These are phyloP conservation scores for Ophiostoma novo-ulmi DNA, from an alignment of 2,329 filamentous ascomycete genomes.

Conservation along the genomic window DNA sequence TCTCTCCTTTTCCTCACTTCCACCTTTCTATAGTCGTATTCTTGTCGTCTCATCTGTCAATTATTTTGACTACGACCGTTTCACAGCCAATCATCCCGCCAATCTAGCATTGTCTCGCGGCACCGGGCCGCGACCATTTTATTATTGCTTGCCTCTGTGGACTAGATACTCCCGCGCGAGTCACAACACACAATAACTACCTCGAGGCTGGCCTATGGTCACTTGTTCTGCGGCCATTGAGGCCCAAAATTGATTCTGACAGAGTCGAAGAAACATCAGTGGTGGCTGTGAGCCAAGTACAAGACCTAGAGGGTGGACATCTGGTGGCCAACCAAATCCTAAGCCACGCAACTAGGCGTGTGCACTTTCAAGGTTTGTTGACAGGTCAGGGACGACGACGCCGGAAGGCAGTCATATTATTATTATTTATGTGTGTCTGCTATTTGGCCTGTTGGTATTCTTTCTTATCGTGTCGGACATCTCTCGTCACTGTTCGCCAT, in stretches of 20 bases:
- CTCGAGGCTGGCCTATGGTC: background rate
- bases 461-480: background rate
- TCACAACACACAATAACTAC: background rate
- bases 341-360: constrained; percentile 1
- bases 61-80: background rate
- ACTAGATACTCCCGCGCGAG: background rate
- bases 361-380: background rate
- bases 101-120: constrained; percentile 16
- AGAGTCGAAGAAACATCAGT: background rate
- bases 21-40: background rate
- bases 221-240: background rate
- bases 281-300: background rate
- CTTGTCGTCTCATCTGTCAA: background rate
- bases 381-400: background rate
- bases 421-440: background rate
- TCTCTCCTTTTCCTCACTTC: background rate
- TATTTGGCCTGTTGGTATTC: background rate
- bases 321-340: constrained; percentile 1
- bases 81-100: constrained; percentile 19
- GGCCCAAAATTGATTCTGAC: background rate
- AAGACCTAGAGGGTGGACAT: background rate
- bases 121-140: constrained; percentile 13
- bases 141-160: background rate
- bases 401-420: background rate
- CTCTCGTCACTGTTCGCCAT: background rate